A percentile compares a stretch with the other conserved stretches of the same genome.
These are phyloP conservation scores for Hypoxylon sp. DNA, from an alignment of 2,329 filamentous ascomycete genomes.

Conservation along the genomic window DNA sequence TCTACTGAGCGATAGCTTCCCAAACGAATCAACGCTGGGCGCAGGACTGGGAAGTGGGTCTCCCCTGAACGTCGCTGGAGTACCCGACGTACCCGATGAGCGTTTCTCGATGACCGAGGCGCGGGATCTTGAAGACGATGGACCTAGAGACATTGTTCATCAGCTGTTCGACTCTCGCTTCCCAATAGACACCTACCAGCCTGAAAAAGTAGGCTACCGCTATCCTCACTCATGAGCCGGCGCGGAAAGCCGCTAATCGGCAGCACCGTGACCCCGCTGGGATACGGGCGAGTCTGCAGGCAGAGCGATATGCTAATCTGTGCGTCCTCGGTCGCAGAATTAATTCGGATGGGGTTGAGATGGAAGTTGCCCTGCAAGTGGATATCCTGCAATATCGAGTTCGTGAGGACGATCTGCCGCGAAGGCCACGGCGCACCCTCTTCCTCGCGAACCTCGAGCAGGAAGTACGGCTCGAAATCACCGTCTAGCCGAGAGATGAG, in stretches of 20 bases:
- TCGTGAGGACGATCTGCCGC: conserved; percentile 46
- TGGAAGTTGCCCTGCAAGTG: conserved; percentile 50
- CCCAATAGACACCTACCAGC: conserved; percentile 34
- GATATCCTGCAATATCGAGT: conserved; percentile 50
- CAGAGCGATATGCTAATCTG: conserved; percentile 49
- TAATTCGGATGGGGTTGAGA: conserved; percentile 46
- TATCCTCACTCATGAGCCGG: conserved; percentile 49
- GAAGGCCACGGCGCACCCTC: conserved; percentile 39
- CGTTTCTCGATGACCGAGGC: conserved; percentile 33
- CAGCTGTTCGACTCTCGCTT: neutral
- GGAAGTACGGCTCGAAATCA: conserved; percentile 52
- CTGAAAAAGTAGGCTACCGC: conserved; percentile 40
- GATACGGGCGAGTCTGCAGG: conserved; percentile 43
- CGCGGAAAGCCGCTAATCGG: conserved; percentile 52
- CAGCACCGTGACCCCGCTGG: conserved; percentile 45
- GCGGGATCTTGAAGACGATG: conserved; percentile 22
- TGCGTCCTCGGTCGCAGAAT: conserved; percentile 43
- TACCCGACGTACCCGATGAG: conserved; percentile 1
- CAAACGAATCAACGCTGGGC: conserved; percentile 28
- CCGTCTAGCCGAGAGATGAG: conserved; percentile 49
- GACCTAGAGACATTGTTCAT: conserved; percentile 3
- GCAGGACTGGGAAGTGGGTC: conserved; percentile 27
- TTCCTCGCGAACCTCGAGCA: conserved; percentile 46
- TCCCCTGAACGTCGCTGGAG: neutral
- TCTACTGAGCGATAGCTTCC: conserved; percentile 29